Base-by-base conservation (phyloP, 2,329 filamentous ascomycete genomes). In the Cytospora mali region DNA sequence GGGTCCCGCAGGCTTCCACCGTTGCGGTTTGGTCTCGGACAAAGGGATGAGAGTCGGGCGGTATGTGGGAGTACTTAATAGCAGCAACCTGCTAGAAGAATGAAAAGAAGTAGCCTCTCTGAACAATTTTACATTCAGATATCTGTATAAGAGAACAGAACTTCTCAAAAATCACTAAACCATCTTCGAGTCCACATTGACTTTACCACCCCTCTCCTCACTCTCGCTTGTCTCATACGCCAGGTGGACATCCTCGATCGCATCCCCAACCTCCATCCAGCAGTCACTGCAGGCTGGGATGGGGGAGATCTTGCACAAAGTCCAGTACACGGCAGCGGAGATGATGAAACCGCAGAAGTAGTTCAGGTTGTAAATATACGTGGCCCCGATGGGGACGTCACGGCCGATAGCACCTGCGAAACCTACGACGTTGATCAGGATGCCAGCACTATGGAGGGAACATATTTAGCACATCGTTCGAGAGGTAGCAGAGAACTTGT, bases 391-490 rank as follows among this genome's bases (percentile, higher is more conserved):
- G 0, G 94, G 93, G 0, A 97, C 92, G 1, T 78, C 67, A 21
- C 71, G 73, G 0, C 92, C 92, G 28, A 97, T 84, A 0, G 90
- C 92, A 3, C 92, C 93, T 0, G 88, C 92, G 68, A 97, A 97
- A 0, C 93, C 93, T 5, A 97, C 92, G 4, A 97, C 90, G 69
- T 97, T 97, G 80, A 96, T 89, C 6, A 95, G 73, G 66, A 97
- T 96, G 14, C 93, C 93, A 1, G 85, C 80, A 64, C 58, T 60
- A 4, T 28, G 27, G 10, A 10, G 33, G 18, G 16, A 25, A 11
- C 18, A 21, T n/a, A 10, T 4, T 60, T 33, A 54, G 57, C n/a
- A 9, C 14, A 48, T 33, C 6, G 16, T 48, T 4, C 33, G 25
- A n/a, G 9, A 13, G 27, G 31, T 7, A 10, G n/a, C 6, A 1